These are phyloP conservation scores for Debaryomyces robertsiae DNA, from an alignment of 1,139 yeast species.

Conservation along the genomic window DNA sequence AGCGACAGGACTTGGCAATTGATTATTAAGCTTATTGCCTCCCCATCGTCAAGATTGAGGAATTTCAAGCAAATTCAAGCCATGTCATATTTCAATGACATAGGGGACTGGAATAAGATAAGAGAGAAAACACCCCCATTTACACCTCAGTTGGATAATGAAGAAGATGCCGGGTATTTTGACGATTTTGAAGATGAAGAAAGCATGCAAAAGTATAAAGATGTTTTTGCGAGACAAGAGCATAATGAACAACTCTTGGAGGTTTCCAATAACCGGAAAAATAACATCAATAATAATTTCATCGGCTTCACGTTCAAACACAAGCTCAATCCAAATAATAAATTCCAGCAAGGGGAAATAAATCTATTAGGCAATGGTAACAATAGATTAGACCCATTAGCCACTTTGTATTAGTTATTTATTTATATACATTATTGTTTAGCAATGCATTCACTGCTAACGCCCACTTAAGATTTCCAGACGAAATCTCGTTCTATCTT, in stretches of 20 bases:
- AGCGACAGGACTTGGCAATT: conserved; percentile 97
- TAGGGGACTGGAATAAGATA: conserved; percentile 67
- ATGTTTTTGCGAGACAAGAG: conserved; percentile 87
- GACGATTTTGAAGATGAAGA: conserved; percentile 96
- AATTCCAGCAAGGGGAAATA: conserved; percentile 45
- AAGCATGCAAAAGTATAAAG: conserved; percentile 97
- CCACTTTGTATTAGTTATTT: conserved; percentile 41
- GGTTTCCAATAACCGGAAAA: conserved; percentile 42
- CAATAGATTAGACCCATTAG: conserved; percentile 45
- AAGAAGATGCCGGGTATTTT: conserved; percentile 97
- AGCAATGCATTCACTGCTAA: conserved; percentile 1
- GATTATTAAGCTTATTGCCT: conserved; percentile 75
- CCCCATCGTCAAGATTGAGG: conserved; percentile 73
- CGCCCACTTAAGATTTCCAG: conserved; percentile 44
- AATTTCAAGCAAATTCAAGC: conserved; percentile 78
- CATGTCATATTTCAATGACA: conserved; percentile 81
- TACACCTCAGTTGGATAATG: conserved; percentile 94
- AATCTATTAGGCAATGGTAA: conserved; percentile 35
- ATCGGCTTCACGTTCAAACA: conserved; percentile 97
- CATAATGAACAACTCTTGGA: conserved; percentile 83
- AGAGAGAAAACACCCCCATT: conserved; percentile 85
- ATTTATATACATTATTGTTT: conserved; percentile 6
- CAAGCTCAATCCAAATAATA: conserved; percentile 64
- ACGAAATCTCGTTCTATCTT: conserved; percentile 57
- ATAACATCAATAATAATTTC: conserved; percentile 61